Evolutionary conservation across 2,329 filamentous ascomycete genomes (phyloP).

Genomic region (Juglanconis juglandina): DNA sequence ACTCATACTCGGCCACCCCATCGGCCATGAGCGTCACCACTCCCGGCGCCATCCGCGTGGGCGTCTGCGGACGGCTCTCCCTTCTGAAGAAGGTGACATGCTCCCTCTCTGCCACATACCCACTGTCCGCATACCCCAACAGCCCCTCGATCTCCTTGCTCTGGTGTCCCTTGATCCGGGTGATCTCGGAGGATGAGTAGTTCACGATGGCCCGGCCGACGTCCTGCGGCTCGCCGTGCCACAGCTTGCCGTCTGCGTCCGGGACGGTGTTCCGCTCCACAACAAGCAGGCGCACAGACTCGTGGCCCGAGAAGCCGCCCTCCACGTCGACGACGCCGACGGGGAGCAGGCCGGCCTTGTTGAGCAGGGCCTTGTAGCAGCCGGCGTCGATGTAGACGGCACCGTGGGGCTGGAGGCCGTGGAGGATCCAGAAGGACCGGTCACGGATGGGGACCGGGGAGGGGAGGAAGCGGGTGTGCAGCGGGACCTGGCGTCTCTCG

Average conservation of each 20-base stretch:
- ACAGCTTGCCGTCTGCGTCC: conserved; percentile 39
- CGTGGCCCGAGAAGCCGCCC: conserved; percentile 84
- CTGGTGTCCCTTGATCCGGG: conserved; percentile 76
- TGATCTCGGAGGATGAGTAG: conserved; percentile 83
- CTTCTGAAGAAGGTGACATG: conserved; percentile 73
- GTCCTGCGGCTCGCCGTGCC: conserved; percentile 58
- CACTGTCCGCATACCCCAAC: conserved; percentile 88
- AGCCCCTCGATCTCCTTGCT: conserved; percentile 77
- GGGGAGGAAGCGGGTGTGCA: conserved; percentile 91
- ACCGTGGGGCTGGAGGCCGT: conserved; percentile 86
- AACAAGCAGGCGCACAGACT: conserved; percentile 83
- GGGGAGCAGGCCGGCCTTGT: conserved; percentile 83
- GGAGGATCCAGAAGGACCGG: conserved; percentile 94
- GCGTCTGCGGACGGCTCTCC: conserved; percentile 53
- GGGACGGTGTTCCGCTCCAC: conserved; percentile 55
- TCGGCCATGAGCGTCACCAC: conserved; percentile 9
- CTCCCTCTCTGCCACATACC: conserved; percentile 87
- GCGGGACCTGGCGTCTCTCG: conserved; percentile 47
- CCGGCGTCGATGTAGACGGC: conserved; percentile 92
- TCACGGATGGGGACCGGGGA: conserved; percentile 82
- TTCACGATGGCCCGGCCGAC: conserved; percentile 89
- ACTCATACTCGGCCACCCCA: conserved; percentile 24
- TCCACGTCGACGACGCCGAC: conserved; percentile 89
- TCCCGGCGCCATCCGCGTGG: conserved; percentile 29
- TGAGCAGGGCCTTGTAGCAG: conserved; percentile 72